Conservation (phyloP, 148 eudicot genomes). For the Vaccinium darrowii region DNA sequence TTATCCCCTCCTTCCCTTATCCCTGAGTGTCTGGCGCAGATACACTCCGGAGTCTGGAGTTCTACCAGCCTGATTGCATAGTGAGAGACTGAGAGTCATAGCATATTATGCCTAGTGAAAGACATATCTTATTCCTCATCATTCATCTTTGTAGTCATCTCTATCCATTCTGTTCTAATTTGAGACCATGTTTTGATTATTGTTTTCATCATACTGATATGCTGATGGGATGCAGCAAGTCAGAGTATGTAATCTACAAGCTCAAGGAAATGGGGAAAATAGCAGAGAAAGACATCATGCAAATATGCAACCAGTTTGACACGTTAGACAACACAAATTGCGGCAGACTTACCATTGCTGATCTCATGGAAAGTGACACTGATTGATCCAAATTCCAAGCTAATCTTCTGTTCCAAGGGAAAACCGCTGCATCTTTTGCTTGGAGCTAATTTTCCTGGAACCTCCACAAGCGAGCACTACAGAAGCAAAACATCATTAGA, state of each 20-base stretch:
- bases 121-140: background rate
- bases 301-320: slow-evolving; percentile 56
- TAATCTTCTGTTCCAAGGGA: background rate
- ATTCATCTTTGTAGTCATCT: background rate
- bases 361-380: slow-evolving; percentile 34
- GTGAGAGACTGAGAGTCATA: too few species aligned
- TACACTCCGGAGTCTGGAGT: background rate
- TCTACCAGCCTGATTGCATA: background rate
- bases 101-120: background rate
- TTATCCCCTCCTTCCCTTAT: too few species aligned
- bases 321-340: slow-evolving; percentile 38
- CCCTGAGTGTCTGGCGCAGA: background rate
- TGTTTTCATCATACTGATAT: background rate
- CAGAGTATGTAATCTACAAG: slow-evolving; percentile 65
- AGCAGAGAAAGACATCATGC: slow-evolving; percentile 41
- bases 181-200: background rate
- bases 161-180: background rate
- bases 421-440: background rate
- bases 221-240: slow-evolving; percentile 49
- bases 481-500: slow-evolving; percentile 7
- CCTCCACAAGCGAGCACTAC: background rate
- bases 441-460: background rate
- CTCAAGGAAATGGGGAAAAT: slow-evolving; percentile 70
- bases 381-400: slow-evolving; percentile 12
- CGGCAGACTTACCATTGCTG: slow-evolving; percentile 54